Base-by-base conservation (phyloP, 1,139 yeast genomes). In the Protomyces macrosporus region DNA sequence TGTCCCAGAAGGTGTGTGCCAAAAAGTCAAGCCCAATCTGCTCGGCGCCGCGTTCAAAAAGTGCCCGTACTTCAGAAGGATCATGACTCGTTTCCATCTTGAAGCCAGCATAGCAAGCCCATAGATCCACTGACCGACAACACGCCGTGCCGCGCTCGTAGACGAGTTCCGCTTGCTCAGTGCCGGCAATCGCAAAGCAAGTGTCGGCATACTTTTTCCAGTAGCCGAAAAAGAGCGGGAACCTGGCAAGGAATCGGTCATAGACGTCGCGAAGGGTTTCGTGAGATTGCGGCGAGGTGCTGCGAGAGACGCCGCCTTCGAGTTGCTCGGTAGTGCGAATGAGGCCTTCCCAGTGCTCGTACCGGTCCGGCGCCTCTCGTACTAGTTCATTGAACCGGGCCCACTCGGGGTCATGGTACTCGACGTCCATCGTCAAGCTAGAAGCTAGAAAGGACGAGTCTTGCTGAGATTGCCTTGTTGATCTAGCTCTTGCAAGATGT, bases 161-260 rank as follows among this genome's bases (percentile, higher is more conserved):
- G 0, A 88, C 78, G 1, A 68, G 70, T 53, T 76, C 78, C 2
- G 89, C 82, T 3, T 74, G 71, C 0, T 76, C 77, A 0, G 85
- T 78, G 67, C 81, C 74, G 0, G 90, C 89, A 39, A 88, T 72
- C 58, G 79, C 78, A 71, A 83, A 87, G 72, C 85, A 89, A 75
- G 83, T 77, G 33, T 80, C 76, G 0, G 97, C 96, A 72, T 81
- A 89, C 67, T 84, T 82, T 54, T 86, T 79, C 93, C 97, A 89
- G 73, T 88, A 89, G 56, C 88, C 89, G 70, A 85, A 88, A 45
- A 87, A 74, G 45, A 80, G 76, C 0, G 98, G 98, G 73, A 80
- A 90, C 64, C 81, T 79, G 1, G 75, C 75, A 12, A 93, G 77
- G 62, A 91, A 75, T 33, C 82, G 79, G 59, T 80, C 80, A 71